Evolutionary conservation across 192 early-diverging fungal genomes (phyloP), one percentile per base, ranked within the genome.

Genomic region (Umbelopsis sp.): DNA sequence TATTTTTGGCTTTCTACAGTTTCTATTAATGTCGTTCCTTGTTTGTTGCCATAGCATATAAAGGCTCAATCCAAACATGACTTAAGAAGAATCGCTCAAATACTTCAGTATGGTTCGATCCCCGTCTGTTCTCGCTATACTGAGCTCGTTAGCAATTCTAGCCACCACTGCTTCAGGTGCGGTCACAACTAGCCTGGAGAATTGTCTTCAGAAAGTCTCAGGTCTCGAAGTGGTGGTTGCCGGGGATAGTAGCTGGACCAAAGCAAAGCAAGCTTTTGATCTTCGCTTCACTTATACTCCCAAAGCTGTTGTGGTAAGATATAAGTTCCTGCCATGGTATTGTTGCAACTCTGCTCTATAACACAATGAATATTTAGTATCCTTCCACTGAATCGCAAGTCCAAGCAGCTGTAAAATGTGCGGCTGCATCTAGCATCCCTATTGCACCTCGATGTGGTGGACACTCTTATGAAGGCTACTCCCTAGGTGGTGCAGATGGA

Each of bases 381-480:
- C 55, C 55, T 35, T 35, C 55, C 18, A 18, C 55, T 16, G 55
- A 61, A 37, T 15, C 55, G 27, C 55, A 61, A 35, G 55, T 61
- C n/a, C 55, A 61, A 61, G 55, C 23, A 2, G 55, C 55, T 27
- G 70, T 82, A 44, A 74, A 74, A 27, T 82, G 81, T 64, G 81
- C 77, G 7, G 58, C 53, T 10, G 33, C 55, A 10, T 46, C 69
- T 13, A 74, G 72, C 13, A 35, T 82, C 33, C 30, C 74, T 18
- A 74, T 82, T 30, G 61, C 78, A 2, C 77, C 77, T 15, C 68
- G 86, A 16, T 79, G 77, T 4, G 86, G 86, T 45, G 86, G 86
- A 11, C 86, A 89, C 65, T 86, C 84, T 18, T 89, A 85, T 73
- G 87, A 89, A 75, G 81, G 74, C 25, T 82, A 87, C 30, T 75